phyloP scores from a whole-genome alignment of 108 stramenopile genomes.

The Nitzschia sp. region DNA sequence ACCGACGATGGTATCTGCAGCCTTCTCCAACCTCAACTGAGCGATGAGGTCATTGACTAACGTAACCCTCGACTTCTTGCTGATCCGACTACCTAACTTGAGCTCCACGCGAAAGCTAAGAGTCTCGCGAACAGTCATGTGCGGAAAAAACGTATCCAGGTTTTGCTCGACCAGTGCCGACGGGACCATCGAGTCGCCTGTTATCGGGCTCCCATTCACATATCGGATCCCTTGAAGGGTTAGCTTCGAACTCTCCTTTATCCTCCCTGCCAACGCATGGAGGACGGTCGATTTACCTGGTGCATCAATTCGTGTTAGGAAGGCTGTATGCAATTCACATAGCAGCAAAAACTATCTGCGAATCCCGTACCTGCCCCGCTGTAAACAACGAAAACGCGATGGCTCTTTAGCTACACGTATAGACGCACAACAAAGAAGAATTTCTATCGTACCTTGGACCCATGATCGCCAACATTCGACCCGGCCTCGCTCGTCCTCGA shows the following conservation, averaged over 20 bases:
- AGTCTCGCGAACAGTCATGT: constrained; percentile 88
- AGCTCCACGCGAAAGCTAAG: constrained; percentile 76
- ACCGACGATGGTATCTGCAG: constrained; percentile 83
- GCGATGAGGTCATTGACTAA: constrained; percentile 68
- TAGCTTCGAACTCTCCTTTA: constrained; percentile 66
- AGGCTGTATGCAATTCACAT: not conserved
- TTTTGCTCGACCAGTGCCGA: constrained; percentile 82
- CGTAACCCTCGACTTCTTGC: constrained; percentile 56
- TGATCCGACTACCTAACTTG: constrained; percentile 69
- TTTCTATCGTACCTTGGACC: constrained; percentile 46
- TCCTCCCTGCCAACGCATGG: constrained; percentile 82
- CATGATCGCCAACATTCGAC: constrained; percentile 81
- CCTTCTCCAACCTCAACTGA: constrained; percentile 68
- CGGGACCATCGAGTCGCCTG: constrained; percentile 69
- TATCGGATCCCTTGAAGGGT: constrained; percentile 63
- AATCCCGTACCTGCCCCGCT: constrained; percentile 3
- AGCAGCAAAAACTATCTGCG: not conserved
- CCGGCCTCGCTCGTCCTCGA: constrained; percentile 71
- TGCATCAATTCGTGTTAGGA: not conserved
- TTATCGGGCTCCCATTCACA: constrained; percentile 58
- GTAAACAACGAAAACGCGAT: not conserved
- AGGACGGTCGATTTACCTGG: constrained; percentile 52
- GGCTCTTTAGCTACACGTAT: not conserved
- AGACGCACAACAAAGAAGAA: not conserved
- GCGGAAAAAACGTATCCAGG: constrained; percentile 83